Evolutionary conservation across 495 filamentous ascomycete species (phyloP).

Genomic region (Viridothelium virens): DNA sequence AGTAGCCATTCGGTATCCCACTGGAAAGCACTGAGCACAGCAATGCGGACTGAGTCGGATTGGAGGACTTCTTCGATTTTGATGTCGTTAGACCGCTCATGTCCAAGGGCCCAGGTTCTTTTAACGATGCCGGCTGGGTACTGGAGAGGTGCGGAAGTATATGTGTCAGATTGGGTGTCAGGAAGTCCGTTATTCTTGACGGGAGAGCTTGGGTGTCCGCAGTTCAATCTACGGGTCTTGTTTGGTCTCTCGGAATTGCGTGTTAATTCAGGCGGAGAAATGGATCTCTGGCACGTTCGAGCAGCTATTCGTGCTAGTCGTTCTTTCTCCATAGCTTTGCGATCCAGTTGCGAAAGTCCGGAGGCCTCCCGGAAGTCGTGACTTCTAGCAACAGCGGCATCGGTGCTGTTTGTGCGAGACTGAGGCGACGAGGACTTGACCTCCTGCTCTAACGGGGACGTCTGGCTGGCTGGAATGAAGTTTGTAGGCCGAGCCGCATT

Average conservation of each 20-base stretch:
- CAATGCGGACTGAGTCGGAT: constrained; percentile 57
- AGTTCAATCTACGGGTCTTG: constrained; percentile 16
- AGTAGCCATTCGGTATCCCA: constrained; percentile 74
- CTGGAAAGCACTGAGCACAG: constrained; percentile 78
- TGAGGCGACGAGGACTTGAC: background rate
- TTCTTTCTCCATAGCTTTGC: constrained; percentile 81
- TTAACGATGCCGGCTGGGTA: constrained; percentile 71
- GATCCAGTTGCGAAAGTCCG: constrained; percentile 51
- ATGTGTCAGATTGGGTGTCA: background rate
- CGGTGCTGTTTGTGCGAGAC: background rate
- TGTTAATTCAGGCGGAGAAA: constrained; percentile 35
- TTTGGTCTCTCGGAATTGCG: constrained; percentile 2
- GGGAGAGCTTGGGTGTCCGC: background rate
- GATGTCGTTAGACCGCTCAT: constrained; percentile 60
- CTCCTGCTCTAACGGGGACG: background rate
- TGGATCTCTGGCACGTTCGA: constrained; percentile 40
- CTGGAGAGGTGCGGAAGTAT: constrained; percentile 32
- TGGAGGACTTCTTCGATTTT: constrained; percentile 87
- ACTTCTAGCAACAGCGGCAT: background rate
- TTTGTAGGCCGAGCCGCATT: background rate
- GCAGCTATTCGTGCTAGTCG: constrained; percentile 57
- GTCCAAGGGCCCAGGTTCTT: constrained; percentile 64
- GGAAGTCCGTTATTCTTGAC: background rate
- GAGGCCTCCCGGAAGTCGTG: background rate
- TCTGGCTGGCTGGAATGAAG: background rate